phyloP scores from a whole-genome alignment of 78 protist genomes.

The Paratrimastix pyriformis region DNA sequence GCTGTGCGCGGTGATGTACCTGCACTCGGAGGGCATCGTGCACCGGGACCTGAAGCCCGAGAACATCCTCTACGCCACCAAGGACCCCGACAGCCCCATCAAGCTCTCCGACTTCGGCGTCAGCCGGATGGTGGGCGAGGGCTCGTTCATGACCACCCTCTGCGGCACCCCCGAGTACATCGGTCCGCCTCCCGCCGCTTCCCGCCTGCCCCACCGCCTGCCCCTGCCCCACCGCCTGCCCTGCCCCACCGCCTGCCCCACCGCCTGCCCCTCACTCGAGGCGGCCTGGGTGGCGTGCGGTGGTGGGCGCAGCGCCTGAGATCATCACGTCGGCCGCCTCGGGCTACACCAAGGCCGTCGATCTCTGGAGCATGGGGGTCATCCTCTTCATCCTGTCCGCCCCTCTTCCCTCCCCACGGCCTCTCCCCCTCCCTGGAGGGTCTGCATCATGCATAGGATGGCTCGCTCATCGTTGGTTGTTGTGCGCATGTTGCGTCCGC shows the following conservation, averaged over 20 bases:
- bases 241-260: too few relatives aligned
- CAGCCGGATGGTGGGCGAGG: background rate
- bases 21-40: conserved; percentile 27
- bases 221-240: too few relatives aligned
- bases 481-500: too few relatives aligned
- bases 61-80: conserved; percentile 2
- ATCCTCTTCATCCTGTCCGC: conserved; percentile 22
- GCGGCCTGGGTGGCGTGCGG: too few relatives aligned
- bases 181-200: too few relatives aligned
- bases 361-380: conserved; percentile 27
- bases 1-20: conserved; percentile 13
- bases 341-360: background rate
- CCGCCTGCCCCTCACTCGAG: too few relatives aligned
- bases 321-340: background rate
- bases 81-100: background rate
- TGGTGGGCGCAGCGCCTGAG: too few relatives aligned
- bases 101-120: conserved; percentile 24
- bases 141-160: background rate
- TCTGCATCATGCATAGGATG: too few relatives aligned
- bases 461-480: too few relatives aligned
- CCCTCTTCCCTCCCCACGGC: too few relatives aligned
- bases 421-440: too few relatives aligned
- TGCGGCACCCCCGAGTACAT: conserved; percentile 33
- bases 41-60: conserved; percentile 39
- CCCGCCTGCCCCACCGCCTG: too few relatives aligned